These are phyloP conservation scores for Hypomyces perniciosus DNA, from an alignment of 2,329 filamentous ascomycete genomes.

Conservation along the genomic window DNA sequence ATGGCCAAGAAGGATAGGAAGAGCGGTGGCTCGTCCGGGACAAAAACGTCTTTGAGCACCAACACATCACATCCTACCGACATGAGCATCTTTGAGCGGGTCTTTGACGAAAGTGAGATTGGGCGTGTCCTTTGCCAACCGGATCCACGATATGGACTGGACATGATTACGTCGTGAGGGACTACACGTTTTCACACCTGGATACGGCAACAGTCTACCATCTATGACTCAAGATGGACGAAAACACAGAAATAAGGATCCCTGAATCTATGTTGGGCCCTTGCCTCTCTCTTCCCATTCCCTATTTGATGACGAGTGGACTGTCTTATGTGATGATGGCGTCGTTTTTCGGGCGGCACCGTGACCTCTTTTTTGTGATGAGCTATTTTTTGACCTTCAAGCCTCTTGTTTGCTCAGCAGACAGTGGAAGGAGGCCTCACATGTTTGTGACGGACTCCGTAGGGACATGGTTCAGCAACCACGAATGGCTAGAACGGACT, in stretches of 20 bases:
- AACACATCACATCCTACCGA: conserved; percentile 34
- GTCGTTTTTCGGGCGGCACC: not conserved
- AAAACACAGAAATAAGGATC: no score
- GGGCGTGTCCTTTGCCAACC: conserved; percentile 43
- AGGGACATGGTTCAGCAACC: not conserved
- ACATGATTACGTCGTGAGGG: conserved; percentile 39
- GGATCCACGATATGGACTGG: conserved; percentile 49
- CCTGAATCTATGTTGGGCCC: not conserved
- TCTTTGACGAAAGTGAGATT: conserved; percentile 47
- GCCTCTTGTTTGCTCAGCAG: not conserved
- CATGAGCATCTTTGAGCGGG: conserved; percentile 46
- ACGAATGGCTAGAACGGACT: not conserved
- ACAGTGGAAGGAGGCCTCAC: not conserved
- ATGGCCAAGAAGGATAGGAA: conserved; percentile 46
- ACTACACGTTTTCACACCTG: not conserved
- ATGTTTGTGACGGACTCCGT: not conserved
- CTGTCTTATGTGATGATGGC: not conserved
- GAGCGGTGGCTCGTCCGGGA: conserved; percentile 25
- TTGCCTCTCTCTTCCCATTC: not conserved
- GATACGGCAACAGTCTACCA: no score
- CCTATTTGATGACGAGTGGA: not conserved
- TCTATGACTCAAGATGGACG: no score
- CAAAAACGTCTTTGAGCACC: conserved; percentile 28
- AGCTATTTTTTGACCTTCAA: conserved; percentile 1
- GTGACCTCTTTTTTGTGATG: not conserved